Evolutionary conservation across 805 yeast species (phyloP).

Genomic region (Pichia kluyveri): DNA sequence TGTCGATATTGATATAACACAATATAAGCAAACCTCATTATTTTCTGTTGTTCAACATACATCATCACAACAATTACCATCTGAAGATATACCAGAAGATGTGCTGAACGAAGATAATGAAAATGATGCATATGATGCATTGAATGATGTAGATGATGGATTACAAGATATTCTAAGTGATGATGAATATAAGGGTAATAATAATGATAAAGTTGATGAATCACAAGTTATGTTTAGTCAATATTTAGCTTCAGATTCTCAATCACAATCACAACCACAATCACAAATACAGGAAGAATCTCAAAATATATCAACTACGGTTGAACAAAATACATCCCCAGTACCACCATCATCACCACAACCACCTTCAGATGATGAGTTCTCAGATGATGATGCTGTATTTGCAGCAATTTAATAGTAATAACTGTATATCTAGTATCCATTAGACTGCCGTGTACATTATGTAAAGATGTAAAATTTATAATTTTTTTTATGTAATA

Average conservation of each 20-base stretch:
- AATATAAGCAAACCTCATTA: conserved; percentile 4
- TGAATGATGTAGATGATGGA: background rate
- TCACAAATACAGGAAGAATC: background rate
- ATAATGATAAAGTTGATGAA: background rate
- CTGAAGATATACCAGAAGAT: background rate
- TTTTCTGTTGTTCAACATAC: conserved; percentile 9
- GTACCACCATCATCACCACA: background rate
- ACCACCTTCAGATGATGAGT: conserved; percentile 8
- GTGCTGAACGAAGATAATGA: background rate
- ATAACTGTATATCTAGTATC: background rate
- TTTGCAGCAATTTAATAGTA: background rate
- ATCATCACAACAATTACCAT: conserved; percentile 7
- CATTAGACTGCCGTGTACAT: no score
- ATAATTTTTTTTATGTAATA: no score
- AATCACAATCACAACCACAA: background rate
- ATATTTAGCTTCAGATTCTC: background rate
- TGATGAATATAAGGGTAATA: background rate
- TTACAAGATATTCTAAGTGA: background rate
- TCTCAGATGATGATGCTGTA: conserved; percentile 9
- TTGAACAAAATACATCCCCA: background rate
- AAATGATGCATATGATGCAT: background rate
- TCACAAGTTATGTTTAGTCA: background rate
- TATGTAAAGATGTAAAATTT: no score
- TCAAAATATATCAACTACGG: background rate
- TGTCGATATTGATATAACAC: background rate